phyloP scores from a whole-genome alignment of 2,329 filamentous ascomycete genomes.

The Diaporthe ampelina region DNA sequence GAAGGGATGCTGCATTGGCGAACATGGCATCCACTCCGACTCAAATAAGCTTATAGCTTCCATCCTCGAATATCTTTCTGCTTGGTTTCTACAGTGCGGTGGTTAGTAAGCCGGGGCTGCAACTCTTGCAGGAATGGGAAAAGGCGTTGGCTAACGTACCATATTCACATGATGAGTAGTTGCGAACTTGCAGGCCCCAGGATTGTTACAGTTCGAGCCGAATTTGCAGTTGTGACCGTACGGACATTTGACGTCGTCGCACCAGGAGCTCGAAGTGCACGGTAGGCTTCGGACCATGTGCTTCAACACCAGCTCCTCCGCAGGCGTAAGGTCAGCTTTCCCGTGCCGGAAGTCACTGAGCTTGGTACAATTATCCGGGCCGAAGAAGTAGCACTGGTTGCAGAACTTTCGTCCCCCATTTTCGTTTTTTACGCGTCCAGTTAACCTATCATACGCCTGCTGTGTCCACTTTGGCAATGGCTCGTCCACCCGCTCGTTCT shows the following conservation, averaged over 20 bases:
- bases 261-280: neutral
- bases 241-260: neutral
- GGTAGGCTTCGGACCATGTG: neutral
- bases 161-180: slow-evolving; percentile 3
- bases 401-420: neutral
- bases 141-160: neutral
- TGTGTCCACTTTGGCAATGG: neutral
- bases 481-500: slow-evolving; percentile 9
- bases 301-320: neutral
- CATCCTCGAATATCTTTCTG: neutral
- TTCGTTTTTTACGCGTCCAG: neutral
- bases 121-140: neutral
- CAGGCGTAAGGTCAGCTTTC: neutral
- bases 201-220: neutral
- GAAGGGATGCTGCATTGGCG: neutral
- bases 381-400: slow-evolving; percentile 3
- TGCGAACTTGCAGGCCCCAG: neutral
- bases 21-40: neutral
- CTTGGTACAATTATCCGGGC: neutral
- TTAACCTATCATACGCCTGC: neutral
- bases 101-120: neutral
- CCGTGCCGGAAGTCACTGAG: neutral
- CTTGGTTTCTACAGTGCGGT: neutral
- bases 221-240: neutral
- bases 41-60: neutral